These are phyloP conservation scores for Kodamaea suecica DNA, from an alignment of 1,139 yeast species.

Conservation along the genomic window DNA sequence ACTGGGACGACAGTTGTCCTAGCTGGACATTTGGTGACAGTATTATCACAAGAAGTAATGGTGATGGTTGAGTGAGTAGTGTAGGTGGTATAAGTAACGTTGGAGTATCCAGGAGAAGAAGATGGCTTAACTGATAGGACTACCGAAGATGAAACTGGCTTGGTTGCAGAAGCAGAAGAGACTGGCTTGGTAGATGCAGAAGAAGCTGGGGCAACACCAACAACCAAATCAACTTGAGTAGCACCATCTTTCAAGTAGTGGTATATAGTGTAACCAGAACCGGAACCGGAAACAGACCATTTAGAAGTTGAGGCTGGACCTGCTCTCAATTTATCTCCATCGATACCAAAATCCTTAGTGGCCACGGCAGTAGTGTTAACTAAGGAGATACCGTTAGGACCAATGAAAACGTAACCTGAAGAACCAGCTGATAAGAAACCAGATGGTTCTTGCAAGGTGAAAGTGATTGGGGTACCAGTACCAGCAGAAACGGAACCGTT, in stretches of 20 bases:
- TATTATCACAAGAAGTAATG: conserved; percentile 15
- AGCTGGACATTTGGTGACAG: conserved; percentile 18
- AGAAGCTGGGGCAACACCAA: conserved; percentile 7
- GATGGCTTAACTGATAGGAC: too few species aligned
- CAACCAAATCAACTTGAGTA: conserved; percentile 4
- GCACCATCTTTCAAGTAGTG: conserved; percentile 4
- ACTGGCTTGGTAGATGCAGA: conserved; percentile 10
- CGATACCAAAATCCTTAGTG: conserved; percentile 28
- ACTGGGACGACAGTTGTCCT: conserved; percentile 9
- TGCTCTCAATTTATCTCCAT: conserved; percentile 25
- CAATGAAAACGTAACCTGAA: conserved; percentile 19
- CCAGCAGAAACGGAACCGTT: conserved; percentile 24
- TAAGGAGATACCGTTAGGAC: conserved; percentile 15
- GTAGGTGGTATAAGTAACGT: conserved; percentile 8
- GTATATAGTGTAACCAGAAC: conserved; percentile 11
- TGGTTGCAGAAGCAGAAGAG: conserved; percentile 7
- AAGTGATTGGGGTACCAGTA: conserved; percentile 19
- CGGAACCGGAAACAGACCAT: conserved; percentile 6
- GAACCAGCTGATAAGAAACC: conserved; percentile 23
- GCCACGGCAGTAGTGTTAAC: conserved; percentile 16
- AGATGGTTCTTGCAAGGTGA: conserved; percentile 30
- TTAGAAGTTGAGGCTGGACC: conserved; percentile 17
- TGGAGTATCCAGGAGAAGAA: conserved; percentile 1
- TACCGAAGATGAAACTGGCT: not conserved
- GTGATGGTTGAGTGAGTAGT: conserved; percentile 13